Conservation (phyloP, 441 rosid genomes). For the Aquilaria agallochum region DNA sequence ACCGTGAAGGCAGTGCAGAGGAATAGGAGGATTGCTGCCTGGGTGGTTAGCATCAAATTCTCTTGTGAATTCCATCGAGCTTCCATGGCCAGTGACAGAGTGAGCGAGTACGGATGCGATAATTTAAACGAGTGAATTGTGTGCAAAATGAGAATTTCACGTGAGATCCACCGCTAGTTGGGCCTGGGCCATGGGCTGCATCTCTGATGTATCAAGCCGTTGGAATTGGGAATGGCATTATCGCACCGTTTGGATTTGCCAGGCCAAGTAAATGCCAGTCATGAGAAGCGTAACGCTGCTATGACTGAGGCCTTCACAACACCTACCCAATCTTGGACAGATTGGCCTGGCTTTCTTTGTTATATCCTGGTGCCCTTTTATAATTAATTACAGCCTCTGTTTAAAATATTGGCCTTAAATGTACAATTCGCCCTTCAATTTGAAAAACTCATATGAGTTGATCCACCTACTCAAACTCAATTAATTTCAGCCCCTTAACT, state of each 20-base stretch:
- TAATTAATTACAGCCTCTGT: no score
- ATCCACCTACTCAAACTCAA: no score
- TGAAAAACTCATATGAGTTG: no score
- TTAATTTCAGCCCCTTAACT: no score
- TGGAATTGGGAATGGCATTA: constrained; percentile 2
- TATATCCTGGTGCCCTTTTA: no score
- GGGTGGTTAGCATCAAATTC: constrained; percentile 52
- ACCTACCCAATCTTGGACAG: no score
- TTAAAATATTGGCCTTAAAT: no score
- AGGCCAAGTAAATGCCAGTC: constrained; percentile 24
- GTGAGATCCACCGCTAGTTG: constrained; percentile 45
- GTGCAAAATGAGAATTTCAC: constrained; percentile 33
- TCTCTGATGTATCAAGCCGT: constrained; percentile 23
- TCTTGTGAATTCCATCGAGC: constrained; percentile 66
- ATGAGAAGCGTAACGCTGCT: constrained; percentile 25
- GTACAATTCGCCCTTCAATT: no score
- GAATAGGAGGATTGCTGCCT: constrained; percentile 39
- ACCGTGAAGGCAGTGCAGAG: constrained; percentile 35
- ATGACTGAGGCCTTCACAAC: not conserved
- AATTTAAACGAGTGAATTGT: not conserved
- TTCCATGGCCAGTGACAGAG: constrained; percentile 36
- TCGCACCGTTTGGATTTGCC: constrained; percentile 22
- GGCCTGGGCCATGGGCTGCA: constrained; percentile 1
- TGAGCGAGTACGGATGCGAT: not conserved
- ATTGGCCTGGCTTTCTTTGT: no score